These are phyloP conservation scores for Pythium brachiatum DNA, from an alignment of 352 stramenopile genomes.

Conservation along the genomic window DNA sequence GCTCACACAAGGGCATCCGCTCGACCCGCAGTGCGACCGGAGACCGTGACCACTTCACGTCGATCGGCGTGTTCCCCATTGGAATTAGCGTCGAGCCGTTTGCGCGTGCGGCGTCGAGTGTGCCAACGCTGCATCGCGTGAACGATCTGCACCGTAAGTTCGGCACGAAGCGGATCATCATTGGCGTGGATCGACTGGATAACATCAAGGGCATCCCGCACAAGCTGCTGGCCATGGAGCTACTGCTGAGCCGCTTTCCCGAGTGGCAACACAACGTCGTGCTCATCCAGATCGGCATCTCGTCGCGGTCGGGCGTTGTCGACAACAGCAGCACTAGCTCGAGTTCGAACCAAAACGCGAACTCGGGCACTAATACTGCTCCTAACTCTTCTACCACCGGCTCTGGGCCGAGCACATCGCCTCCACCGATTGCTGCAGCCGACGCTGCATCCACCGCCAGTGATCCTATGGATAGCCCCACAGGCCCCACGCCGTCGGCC, in stretches of 20 bases:
- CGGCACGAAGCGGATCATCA: constrained; percentile 76
- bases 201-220: constrained; percentile 90
- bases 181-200: constrained; percentile 84
- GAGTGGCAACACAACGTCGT: constrained; percentile 95
- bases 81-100: constrained; percentile 86
- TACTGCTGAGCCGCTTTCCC: constrained; percentile 78
- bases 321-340: constrained; percentile 27
- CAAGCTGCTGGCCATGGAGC: constrained; percentile 86
- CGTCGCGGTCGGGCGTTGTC: constrained; percentile 55
- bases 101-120: constrained; percentile 51
- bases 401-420: background rate
- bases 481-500: background rate
- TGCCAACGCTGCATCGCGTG: constrained; percentile 55
- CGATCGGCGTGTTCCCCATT: constrained; percentile 85
- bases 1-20: constrained; percentile 72
- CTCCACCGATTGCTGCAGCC: background rate
- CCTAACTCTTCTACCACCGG: background rate
- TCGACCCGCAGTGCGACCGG: constrained; percentile 32
- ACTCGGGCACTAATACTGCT: constrained; percentile 5
- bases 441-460: constrained; percentile 18
- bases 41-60: constrained; percentile 84
- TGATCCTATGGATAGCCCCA: constrained; percentile 18
- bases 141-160: constrained; percentile 79
- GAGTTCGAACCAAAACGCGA: constrained; percentile 10
- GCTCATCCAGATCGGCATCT: constrained; percentile 96